Base-by-base conservation (phyloP, 768 basidiomycete genomes). In the Leccinum subgranulosum region DNA sequence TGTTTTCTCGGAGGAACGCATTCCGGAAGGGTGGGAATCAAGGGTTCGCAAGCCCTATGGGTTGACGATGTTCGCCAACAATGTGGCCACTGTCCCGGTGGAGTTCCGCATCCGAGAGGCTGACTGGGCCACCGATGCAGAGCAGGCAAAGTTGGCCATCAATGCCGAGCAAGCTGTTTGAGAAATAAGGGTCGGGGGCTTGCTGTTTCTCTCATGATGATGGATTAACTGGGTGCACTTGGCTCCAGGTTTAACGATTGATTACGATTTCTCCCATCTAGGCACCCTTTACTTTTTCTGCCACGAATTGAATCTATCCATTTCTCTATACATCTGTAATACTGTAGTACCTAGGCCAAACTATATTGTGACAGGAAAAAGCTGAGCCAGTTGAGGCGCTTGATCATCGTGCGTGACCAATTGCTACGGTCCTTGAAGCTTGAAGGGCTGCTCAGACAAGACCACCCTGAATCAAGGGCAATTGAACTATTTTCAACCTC, bases 11-110 rank as follows among this genome's bases (percentile, higher is more conserved):
- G 86, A 92, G 47, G 90, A 92, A 61, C 81, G 88, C 15, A 66
- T 92, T 31, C 84, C 86, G 1, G 77, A 86, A 0, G 83, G 83
- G 21, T 92, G 88, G 87, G 87, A 90, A 66, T 78, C 88, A 0
- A 73, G 79, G 14, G 69, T 83, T 29, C 75, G 79, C n/a, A 72
- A 77, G 34, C 80, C 73, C 0, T 73, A 77, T 54, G 89, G 90
- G 0, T 69, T 90, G 33, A 89, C 88, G 0, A 71, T 91, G 7
- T 48, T 73, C 12, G 66, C 68, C 9, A 82, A 88, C 74, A 87
- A 90, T 64, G 17, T 34, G n/a, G 45, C 53, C 12, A 17, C 27
- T 8, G 4, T 64, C 14, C 19, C 49, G 3, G 19, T 66, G 7
- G 59, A 67, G 47, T 49, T 53, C 31, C 49, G 65, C 1, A n/a